Evolutionary conservation across 2,329 filamentous ascomycete species (phyloP).

Genomic region (Akanthomyces lecanii): DNA sequence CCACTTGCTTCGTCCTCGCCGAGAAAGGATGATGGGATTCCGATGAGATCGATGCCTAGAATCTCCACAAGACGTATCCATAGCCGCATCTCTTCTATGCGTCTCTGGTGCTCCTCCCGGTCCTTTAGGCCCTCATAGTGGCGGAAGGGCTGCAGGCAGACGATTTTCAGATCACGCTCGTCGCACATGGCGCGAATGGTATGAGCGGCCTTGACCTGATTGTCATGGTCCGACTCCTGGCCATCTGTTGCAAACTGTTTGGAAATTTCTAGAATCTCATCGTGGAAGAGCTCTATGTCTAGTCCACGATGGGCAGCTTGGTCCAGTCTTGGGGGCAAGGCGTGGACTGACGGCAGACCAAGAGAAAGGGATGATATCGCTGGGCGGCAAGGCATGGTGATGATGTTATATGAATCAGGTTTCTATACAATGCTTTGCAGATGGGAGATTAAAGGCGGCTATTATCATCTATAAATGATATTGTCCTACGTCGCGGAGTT

Average conservation of each 20-base stretch:
- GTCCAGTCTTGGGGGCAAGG: neutral
- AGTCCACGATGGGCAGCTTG: neutral
- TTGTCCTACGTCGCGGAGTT: neutral
- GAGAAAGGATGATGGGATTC: neutral
- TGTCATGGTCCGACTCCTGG: neutral
- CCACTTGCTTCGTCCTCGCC: neutral
- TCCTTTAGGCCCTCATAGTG: slow-evolving; percentile 70
- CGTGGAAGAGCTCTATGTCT: neutral
- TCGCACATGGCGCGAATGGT: slow-evolving; percentile 52
- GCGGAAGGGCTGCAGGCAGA: slow-evolving; percentile 69
- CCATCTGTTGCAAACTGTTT: neutral
- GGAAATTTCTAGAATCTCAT: neutral
- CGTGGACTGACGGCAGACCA: neutral
- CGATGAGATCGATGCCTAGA: slow-evolving; percentile 20
- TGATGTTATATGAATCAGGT: neutral
- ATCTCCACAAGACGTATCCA: slow-evolving; percentile 60
- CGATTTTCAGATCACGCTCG: slow-evolving; percentile 49
- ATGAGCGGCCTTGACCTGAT: slow-evolving; percentile 47
- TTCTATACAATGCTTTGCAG: neutral
- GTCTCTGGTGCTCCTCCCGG: slow-evolving; percentile 54
- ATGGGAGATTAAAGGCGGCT: neutral
- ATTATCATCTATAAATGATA: neutral
- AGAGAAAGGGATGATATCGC: neutral
- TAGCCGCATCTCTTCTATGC: slow-evolving; percentile 64
- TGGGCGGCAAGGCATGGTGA: neutral